Evolutionary conservation across 345 rosid species (phyloP).

Genomic region (Aethionema arabicum): DNA sequence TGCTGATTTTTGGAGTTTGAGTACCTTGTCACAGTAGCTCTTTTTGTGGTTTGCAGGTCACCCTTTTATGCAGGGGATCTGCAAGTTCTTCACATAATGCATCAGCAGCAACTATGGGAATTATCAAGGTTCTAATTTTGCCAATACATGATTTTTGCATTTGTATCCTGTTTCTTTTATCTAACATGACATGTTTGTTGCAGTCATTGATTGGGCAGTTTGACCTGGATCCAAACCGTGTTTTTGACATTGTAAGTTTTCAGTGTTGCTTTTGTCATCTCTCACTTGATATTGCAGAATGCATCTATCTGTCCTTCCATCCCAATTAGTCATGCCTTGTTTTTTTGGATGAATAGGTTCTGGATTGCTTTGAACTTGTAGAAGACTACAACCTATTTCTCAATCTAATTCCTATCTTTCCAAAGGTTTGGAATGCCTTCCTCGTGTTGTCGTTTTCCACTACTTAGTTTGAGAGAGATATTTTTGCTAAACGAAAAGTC

Average conservation of each 20-base stretch:
- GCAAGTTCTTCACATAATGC: slow-evolving; percentile 61
- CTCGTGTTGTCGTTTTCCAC: slow-evolving; percentile 18
- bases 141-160: slow-evolving; percentile 11
- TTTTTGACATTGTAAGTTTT: slow-evolving; percentile 93
- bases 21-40: slow-evolving; percentile 25
- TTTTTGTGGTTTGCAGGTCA: slow-evolving; percentile 54
- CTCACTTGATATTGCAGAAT: slow-evolving; percentile 26
- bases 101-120: slow-evolving; percentile 80
- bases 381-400: slow-evolving; percentile 67
- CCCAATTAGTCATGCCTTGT: slow-evolving; percentile 25
- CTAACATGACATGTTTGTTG: slow-evolving; percentile 38
- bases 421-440: slow-evolving; percentile 60
- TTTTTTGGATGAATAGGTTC: slow-evolving; percentile 53
- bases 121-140: slow-evolving; percentile 70
- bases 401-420: slow-evolving; percentile 90
- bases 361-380: slow-evolving; percentile 95
- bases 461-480: slow-evolving; percentile 10
- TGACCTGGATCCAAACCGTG: slow-evolving; percentile 98
- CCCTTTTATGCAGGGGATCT: slow-evolving; percentile 83
- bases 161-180: slow-evolving; percentile 15
- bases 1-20: slow-evolving; percentile 17
- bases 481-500: slow-evolving; percentile 21
- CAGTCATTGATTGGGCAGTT: slow-evolving; percentile 99
- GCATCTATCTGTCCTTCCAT: slow-evolving; percentile 11
- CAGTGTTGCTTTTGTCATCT: slow-evolving; percentile 13